These are phyloP conservation scores for Monsonia emarginata DNA, from an alignment of 441 rosid species.

Conservation along the genomic window DNA sequence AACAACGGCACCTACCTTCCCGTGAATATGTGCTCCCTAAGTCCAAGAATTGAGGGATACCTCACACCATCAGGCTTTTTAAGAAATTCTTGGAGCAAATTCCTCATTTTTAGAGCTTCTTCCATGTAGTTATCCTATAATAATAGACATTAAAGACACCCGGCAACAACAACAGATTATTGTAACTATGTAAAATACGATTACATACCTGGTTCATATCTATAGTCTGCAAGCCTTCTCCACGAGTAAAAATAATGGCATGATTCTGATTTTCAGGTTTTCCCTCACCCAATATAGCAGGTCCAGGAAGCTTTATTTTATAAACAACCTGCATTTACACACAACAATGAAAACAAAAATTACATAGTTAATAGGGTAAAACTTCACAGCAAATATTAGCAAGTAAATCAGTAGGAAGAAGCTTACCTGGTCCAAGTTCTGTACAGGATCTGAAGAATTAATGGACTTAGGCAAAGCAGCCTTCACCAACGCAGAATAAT, in stretches of 20 bases:
- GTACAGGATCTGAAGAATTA: conserved; percentile 68
- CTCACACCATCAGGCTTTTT: conserved; percentile 90
- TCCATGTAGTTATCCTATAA: conserved; percentile 97
- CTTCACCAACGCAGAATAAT: conserved; percentile 85
- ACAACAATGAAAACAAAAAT: conserved; percentile 6
- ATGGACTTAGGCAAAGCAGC: conserved; percentile 72
- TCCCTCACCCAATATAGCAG: conserved; percentile 96
- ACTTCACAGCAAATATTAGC: not conserved
- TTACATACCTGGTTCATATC: conserved; percentile 91
- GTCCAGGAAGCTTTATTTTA: conserved; percentile 91
- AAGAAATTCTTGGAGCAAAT: conserved; percentile 89
- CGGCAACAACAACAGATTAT: conserved; percentile 5
- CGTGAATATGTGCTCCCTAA: conserved; percentile 97
- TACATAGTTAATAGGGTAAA: not conserved
- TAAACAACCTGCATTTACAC: conserved; percentile 63
- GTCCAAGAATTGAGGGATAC: conserved; percentile 86
- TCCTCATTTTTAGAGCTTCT: conserved; percentile 98
- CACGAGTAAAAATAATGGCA: conserved; percentile 96
- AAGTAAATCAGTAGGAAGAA: not conserved
- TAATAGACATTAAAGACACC: conserved; percentile 10
- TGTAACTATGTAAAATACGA: not conserved
- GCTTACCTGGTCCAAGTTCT: conserved; percentile 83
- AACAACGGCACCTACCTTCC: conserved; percentile 56
- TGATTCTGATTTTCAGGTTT: conserved; percentile 99
- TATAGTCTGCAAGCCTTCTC: conserved; percentile 97